Conservation (phyloP, 257 asterid species). For the Nicotiana tabacum region DNA sequence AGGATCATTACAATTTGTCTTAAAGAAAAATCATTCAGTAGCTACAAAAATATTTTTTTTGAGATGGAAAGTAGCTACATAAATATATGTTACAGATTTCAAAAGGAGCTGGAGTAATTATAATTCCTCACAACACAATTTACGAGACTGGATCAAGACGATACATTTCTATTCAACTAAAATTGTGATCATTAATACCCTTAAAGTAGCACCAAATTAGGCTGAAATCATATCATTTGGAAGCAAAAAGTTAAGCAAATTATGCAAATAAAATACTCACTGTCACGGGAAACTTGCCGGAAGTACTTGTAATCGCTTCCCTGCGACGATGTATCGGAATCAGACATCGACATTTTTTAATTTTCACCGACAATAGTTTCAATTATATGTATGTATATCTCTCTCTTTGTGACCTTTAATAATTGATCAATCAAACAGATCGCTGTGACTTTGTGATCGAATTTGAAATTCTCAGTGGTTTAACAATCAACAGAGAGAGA, state of each 20-base stretch:
- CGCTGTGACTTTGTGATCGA: conserved; percentile 15
- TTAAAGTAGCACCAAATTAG: not conserved
- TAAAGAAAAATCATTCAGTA: not conserved
- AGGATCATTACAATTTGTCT: no score
- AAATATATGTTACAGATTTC: no score
- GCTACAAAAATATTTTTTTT: not conserved
- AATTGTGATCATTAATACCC: not conserved
- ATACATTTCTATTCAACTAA: not conserved
- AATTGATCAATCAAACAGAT: conserved; percentile 14
- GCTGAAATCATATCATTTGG: not conserved
- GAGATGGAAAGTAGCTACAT: no score
- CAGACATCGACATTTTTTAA: conserved; percentile 47
- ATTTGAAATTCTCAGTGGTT: conserved; percentile 16
- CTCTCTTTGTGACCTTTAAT: not conserved
- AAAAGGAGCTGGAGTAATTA: not conserved
- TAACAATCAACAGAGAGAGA: not conserved
- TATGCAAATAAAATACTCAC: conserved; percentile 23
- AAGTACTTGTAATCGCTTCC: conserved; percentile 50
- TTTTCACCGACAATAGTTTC: not conserved
- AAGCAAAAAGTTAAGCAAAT: conserved; percentile 3
- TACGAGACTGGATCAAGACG: not conserved
- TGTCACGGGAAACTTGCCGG: conserved; percentile 57
- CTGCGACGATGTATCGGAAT: conserved; percentile 62
- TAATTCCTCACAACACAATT: not conserved
- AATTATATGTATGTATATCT: not conserved